Evolutionary conservation across 306 rosid genomes (phyloP).

Genomic region (Sophora flavescens): DNA sequence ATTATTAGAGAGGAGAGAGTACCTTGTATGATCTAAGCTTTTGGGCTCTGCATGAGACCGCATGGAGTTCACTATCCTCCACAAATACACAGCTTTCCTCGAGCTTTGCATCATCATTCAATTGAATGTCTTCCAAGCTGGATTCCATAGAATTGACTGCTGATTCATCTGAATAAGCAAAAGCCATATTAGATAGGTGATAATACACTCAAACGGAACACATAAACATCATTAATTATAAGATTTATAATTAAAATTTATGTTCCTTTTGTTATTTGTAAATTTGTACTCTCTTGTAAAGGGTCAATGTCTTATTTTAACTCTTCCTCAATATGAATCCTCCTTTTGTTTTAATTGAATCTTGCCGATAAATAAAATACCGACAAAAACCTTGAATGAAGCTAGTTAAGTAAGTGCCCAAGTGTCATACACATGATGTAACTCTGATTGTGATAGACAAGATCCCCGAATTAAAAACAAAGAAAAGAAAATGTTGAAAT

Average conservation of each 20-base stretch:
- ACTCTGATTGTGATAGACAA: too few species aligned
- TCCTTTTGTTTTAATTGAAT: conserved; percentile 3
- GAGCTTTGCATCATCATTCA: conserved; percentile 59
- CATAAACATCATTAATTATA: neutral
- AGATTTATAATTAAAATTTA: neutral
- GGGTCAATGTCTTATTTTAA: neutral
- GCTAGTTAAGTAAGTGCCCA: neutral
- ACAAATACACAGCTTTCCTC: conserved; percentile 61
- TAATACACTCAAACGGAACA: conserved; percentile 12
- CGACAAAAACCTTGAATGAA: conserved; percentile 6
- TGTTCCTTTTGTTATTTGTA: conserved; percentile 1
- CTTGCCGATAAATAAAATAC: conserved; percentile 25
- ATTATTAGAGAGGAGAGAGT: conserved; percentile 34
- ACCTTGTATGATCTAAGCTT: conserved; percentile 88
- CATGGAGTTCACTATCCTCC: conserved; percentile 64
- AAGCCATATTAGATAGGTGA: conserved; percentile 34
- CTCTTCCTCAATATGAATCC: neutral
- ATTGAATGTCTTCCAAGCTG: conserved; percentile 65
- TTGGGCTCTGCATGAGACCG: conserved; percentile 62
- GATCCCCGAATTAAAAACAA: too few species aligned
- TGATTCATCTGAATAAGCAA: conserved; percentile 53
- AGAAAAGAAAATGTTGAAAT: neutral
- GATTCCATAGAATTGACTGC: conserved; percentile 42
- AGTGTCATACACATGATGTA: conserved; percentile 8
- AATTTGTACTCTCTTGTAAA: conserved; percentile 22